Conservation (phyloP, 2,329 filamentous ascomycete genomes). For the Claviceps cyperi region DNA sequence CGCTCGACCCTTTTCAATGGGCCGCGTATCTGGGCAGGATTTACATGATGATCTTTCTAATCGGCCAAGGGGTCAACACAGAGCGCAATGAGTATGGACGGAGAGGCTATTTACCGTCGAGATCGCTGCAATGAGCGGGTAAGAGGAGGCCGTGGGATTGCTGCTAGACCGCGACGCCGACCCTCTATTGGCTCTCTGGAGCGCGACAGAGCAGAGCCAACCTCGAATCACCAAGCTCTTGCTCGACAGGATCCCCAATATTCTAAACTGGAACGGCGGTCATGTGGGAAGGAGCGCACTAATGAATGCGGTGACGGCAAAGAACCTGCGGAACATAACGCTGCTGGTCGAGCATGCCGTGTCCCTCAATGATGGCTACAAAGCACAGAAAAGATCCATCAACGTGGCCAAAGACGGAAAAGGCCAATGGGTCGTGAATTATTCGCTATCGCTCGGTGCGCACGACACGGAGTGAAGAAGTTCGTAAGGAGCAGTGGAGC, state of each 20-base stretch:
- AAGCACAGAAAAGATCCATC: not conserved
- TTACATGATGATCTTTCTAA: not conserved
- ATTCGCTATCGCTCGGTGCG: slow-evolving; percentile 1
- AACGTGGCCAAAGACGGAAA: not conserved
- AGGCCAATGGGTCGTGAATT: not conserved
- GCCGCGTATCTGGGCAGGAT: not conserved
- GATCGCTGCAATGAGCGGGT: not conserved
- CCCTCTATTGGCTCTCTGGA: not conserved
- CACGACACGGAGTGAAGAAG: not conserved
- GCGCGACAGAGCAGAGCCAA: not conserved
- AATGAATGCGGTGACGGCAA: not conserved
- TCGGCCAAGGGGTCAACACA: not conserved
- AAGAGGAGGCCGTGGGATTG: not conserved
- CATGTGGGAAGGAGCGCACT: not conserved
- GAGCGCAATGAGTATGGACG: not conserved
- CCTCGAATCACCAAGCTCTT: not conserved
- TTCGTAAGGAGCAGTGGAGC: not conserved
- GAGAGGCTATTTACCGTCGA: not conserved
- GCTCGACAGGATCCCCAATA: not conserved
- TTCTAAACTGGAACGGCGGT: not conserved
- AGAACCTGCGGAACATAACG: not conserved
- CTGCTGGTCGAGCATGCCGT: not conserved
- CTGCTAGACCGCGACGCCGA: not conserved
- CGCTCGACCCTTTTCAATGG: not conserved
- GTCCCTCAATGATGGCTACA: not conserved